Evolutionary conservation across 306 rosid species (phyloP), one percentile per base, ranked within the genome.

Genomic region (Quercus gilva): DNA sequence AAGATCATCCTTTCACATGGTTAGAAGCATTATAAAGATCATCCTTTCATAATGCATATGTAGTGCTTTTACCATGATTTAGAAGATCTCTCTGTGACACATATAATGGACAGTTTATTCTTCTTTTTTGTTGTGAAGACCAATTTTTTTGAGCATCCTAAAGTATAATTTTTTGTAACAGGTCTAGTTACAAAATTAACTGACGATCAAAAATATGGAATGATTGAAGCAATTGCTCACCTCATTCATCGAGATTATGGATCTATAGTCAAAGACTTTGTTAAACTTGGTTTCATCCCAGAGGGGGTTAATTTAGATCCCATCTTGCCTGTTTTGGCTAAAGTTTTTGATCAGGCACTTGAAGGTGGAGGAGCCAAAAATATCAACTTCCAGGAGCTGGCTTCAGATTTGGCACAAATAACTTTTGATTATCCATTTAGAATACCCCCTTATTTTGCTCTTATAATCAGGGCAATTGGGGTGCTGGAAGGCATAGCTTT

Each of bases 311-410:
- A 92, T 91, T 83, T 95, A 85, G 94, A 95, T 79, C 99, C 99
- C 25, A 92, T 95, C 84, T 84, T 95, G 84, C 97, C 99, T 67
- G 99, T 95, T 84, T 89, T 95, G 76, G 99, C 97, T 72, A 95
- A 92, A 88, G 99, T 95, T 78, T 95, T 95, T 82, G 98, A 95
- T 77, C 99, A 95, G 87, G 99, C 99, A 77, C 92, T 95, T 77
- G 99, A 95, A 89, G 99, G 99, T 43, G 98, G 99, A 84, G 99
- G 99, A 79, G 99, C 99, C 21, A 95, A 95, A 84, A 95, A 92
- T 84, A 83, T 95, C 85, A 92, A 95, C 87, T 95, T 95, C 92
- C 99, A 95, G 80, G 99, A 95, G 77, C 91, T 95, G 85, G 99
- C 99, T 67, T 82, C 98, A 74, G 99, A 95, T 89, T 87, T 95